Evolutionary conservation across 352 stramenopile genomes (phyloP).

Genomic region (Phytophthora boehmeriae): DNA sequence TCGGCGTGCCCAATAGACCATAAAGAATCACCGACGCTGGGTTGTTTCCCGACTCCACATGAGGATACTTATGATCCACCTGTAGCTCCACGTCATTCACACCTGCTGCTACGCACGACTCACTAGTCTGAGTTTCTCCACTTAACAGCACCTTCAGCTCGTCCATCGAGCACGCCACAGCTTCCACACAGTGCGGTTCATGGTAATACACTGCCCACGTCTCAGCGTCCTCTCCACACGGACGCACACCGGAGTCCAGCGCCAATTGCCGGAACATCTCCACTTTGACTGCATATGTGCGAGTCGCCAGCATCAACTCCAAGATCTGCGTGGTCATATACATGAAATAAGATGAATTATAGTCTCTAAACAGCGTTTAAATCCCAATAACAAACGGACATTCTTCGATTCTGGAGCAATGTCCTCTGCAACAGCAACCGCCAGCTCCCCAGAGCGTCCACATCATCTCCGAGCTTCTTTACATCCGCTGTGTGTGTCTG

Average conservation of each 20-base stretch:
- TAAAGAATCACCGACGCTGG: constrained; percentile 80
- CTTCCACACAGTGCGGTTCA: constrained; percentile 60
- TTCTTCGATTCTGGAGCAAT: constrained; percentile 71
- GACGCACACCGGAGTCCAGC: constrained; percentile 68
- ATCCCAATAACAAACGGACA: constrained; percentile 31
- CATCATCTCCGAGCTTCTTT: constrained; percentile 39
- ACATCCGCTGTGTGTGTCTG: constrained; percentile 38
- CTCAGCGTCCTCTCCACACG: constrained; percentile 53
- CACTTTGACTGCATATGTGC: constrained; percentile 80
- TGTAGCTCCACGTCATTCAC: constrained; percentile 72
- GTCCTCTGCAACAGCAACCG: constrained; percentile 54
- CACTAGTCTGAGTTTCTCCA: constrained; percentile 27
- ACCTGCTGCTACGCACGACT: constrained; percentile 61
- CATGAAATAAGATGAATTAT: constrained; percentile 7
- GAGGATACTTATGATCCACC: constrained; percentile 78
- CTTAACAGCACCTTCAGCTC: constrained; percentile 45
- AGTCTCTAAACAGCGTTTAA: constrained; percentile 10
- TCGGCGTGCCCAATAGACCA: constrained; percentile 68
- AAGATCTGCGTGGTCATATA: constrained; percentile 59
- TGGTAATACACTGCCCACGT: constrained; percentile 82
- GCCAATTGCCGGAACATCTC: constrained; percentile 85
- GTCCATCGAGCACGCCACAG: constrained; percentile 64
- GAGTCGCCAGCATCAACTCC: constrained; percentile 77
- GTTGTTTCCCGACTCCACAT: constrained; percentile 26
- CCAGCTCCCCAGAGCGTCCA: constrained; percentile 56